Percentiles rank a stretch among this genome's conserved stretches.
phyloP scores from a whole-genome alignment of 257 asterid species.

The Leonotis leonurus region DNA sequence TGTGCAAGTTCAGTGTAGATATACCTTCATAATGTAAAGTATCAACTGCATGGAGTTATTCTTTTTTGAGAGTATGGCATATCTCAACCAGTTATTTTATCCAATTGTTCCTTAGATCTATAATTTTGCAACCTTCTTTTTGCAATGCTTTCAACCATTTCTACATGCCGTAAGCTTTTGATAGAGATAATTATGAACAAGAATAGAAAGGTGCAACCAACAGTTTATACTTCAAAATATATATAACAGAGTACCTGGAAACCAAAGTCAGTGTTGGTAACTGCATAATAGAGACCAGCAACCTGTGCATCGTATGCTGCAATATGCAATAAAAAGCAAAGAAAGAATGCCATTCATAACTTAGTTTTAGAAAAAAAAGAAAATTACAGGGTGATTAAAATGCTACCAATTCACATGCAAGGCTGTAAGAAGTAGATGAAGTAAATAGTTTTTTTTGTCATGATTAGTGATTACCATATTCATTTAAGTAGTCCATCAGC shows the following conservation, averaged over 20 bases:
- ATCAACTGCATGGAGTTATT: not conserved
- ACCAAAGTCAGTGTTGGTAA: conserved; percentile 57
- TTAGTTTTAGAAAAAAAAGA: not conserved
- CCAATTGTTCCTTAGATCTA: not conserved
- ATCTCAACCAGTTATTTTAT: not conserved
- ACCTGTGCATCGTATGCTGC: conserved; percentile 96
- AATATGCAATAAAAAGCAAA: conserved; percentile 21
- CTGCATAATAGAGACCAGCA: conserved; percentile 88
- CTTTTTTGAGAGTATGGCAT: not conserved
- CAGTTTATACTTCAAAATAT: conserved; percentile 3
- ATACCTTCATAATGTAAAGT: not conserved
- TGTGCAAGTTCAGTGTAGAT: not conserved
- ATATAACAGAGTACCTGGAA: conserved; percentile 59
- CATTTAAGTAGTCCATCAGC: conserved; percentile 92
- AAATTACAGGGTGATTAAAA: conserved; percentile 14
- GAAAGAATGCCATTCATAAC: conserved; percentile 2
- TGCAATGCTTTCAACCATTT: not conserved
- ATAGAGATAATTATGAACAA: not conserved
- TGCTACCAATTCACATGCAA: not conserved
- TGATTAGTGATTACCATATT: conserved; percentile 91
- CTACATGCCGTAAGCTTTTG: not conserved
- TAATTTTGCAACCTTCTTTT: not conserved
- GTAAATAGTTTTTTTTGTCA: not conserved
- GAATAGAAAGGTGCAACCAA: conserved; percentile 1
- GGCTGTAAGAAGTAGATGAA: not conserved